phyloP scores from a whole-genome alignment of 768 basidiomycete genomes.

The Gymnopilus dilepis region DNA sequence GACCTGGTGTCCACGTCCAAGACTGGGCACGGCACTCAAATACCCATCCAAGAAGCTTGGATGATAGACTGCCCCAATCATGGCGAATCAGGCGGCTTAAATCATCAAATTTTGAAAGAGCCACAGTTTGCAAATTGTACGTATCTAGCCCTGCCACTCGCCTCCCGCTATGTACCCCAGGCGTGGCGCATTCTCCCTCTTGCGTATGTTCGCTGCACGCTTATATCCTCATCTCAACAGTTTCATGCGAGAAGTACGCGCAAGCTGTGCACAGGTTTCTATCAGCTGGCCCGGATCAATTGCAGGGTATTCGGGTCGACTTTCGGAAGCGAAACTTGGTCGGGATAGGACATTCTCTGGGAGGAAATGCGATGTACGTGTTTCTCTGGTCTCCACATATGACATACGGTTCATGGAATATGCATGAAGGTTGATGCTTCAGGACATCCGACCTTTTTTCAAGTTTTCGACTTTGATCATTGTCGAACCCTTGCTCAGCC shows the following conservation, averaged over 20 bases:
- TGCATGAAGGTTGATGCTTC: conserved; percentile 54
- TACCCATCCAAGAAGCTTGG: conserved; percentile 61
- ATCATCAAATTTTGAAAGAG: conserved; percentile 49
- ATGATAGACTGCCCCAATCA: conserved; percentile 77
- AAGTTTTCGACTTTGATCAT: conserved; percentile 59
- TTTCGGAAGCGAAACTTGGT: conserved; percentile 57
- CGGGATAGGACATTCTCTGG: conserved; percentile 73
- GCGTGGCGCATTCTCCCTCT: conserved; percentile 6
- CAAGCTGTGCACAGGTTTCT: conserved; percentile 63
- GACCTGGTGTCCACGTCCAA: conserved; percentile 23
- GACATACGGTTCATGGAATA: conserved; percentile 1
- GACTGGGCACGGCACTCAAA: conserved; percentile 11
- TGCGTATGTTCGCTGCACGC: neutral
- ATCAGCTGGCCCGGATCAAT: conserved; percentile 38
- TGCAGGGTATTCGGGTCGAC: conserved; percentile 45
- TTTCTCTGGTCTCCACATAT: conserved; percentile 6
- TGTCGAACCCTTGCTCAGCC: conserved; percentile 68
- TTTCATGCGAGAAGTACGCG: conserved; percentile 70
- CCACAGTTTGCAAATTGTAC: conserved; percentile 54
- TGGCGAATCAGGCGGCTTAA: conserved; percentile 62
- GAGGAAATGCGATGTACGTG: conserved; percentile 66
- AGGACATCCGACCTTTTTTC: conserved; percentile 48
- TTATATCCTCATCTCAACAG: conserved; percentile 36
- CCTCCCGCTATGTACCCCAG: neutral
- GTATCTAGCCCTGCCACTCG: conserved; percentile 19